Evolutionary conservation across 345 rosid genomes (phyloP), one percentile per base, ranked within the genome.

Genomic region (Eucalyptus rudis): DNA sequence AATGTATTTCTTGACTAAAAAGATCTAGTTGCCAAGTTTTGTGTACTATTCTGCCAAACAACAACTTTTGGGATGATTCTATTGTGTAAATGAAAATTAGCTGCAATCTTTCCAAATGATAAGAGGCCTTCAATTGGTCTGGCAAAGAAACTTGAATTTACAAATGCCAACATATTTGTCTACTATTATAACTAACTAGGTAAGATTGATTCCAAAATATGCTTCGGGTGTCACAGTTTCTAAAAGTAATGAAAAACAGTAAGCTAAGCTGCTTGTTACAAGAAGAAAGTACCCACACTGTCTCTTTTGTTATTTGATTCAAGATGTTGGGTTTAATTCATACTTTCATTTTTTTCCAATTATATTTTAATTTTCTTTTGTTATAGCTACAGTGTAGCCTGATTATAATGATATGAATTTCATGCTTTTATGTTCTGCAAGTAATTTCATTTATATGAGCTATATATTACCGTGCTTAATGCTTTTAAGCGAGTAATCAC

Each of bases 241-340:
- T 68, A 68, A 68, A 68, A 68, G 80, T 68, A 31, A 7, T 24
- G 47, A 59, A 44, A 90, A n/a, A 45, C 76, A 24, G 50, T 31
- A 40, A 24, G 54, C 36, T 86, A 66, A 16, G 31, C 79, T 5
- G 6, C 79, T 66, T 66, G 17, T 31, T 66, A 86, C 49, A 79
- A 89, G 86, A 27, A 91, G 91, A 79, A 88, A 92, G 79, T 66
- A 88, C 96, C 33, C 94, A 98, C 99, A 92, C 93, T 93, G 91
- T 97, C 95, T 92, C 98, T 49, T 13, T 49, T 49, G 51, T 49
- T 13, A 49, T 49, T 49, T 13, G 51, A 49, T 49, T 49, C 16
- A 49, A 49, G 16, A 13, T 5, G 16, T 5, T 49, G 16, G 15
- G 51, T 49, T 13, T 13, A 49, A 49, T 49, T 49, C 51, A 49